Evolutionary conservation across 176 grass and related monocot species (phyloP), one percentile per base, ranked within the genome.

Genomic region (Oryza glumipatula): DNA sequence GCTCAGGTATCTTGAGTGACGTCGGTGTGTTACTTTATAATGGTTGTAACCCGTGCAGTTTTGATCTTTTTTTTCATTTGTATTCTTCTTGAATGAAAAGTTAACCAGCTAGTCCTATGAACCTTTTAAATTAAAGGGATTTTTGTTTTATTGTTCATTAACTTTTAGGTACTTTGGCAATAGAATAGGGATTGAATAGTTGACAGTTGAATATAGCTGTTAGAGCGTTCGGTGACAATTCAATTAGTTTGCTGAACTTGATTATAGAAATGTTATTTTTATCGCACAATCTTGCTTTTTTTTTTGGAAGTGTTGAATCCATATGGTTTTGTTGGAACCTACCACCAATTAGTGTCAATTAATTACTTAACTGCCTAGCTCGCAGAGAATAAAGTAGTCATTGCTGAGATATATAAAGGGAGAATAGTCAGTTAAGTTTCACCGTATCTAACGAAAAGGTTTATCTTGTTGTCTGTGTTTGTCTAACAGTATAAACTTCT

Each of bases 1-100:
- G 95, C 95, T 88, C 95, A 98, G 95, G 95, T 98, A 95, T 78
- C 48, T 67, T 48, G 24, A 77, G 0, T 76, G 24, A 72, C 39
- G 24, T 74, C 19, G 23, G n/a, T 49, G 22, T 81, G 9, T 67
- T 88, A 64, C 26, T 84, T 77, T 19, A 22, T 43, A 70, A 75
- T 66, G 23, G 36, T 81, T 90, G 48, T 43, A 70, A 68, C 84
- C 4, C 14, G 11, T n/a, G 86, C 17, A 63, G 60, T 68, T 73
- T 28, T 67, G 17, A 63, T 32, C 2, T 72, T 83, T 74, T 33
- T 51, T 21, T 82, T 7, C 11, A 65, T n/a, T 83, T 58, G 54
- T 15, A 2, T 75, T 30, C 54, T 80, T 86, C 28, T 45, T 38
- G 67, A 47, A 47, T 60, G 16, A 54, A 58, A 33, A 19, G 9